Evolutionary conservation across 2,329 filamentous ascomycete genomes (phyloP).

Genomic region (Xylariaceae sp.): DNA sequence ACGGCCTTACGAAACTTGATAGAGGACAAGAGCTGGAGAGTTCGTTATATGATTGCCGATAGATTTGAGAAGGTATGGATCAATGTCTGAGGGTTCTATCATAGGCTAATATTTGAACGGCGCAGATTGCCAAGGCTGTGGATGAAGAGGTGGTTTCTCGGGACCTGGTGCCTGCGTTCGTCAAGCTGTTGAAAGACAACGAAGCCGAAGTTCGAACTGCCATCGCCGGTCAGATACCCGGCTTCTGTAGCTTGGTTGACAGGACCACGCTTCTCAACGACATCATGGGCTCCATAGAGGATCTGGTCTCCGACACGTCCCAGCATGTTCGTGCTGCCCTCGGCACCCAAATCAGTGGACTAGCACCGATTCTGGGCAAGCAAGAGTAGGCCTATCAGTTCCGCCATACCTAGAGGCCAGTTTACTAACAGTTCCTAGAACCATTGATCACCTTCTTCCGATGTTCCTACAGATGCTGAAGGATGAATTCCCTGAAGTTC

Average conservation of each 20-base stretch:
- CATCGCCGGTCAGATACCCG: constrained; percentile 95
- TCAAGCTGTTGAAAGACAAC: constrained; percentile 96
- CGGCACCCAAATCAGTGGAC: constrained; percentile 93
- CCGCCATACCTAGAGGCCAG: constrained; percentile 10
- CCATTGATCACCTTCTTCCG: constrained; percentile 91
- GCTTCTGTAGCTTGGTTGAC: constrained; percentile 91
- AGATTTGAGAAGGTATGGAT: constrained; percentile 85
- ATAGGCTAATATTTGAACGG: constrained; percentile 21
- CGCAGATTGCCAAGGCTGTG: constrained; percentile 93
- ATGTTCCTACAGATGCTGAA: constrained; percentile 99
- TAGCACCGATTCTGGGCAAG: constrained; percentile 96
- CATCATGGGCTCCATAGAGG: constrained; percentile 95
- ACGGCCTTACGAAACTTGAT: constrained; percentile 90
- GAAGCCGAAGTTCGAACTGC: constrained; percentile 97
- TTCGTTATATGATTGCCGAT: constrained; percentile 98
- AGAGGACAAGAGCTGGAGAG: constrained; percentile 99
- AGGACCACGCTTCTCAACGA: constrained; percentile 87
- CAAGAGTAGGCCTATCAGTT: constrained; percentile 70
- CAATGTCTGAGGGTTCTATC: not conserved
- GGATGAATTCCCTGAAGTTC: constrained; percentile 97
- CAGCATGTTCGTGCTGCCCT: constrained; percentile 96
- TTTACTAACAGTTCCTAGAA: constrained; percentile 55
- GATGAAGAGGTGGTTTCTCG: constrained; percentile 94
- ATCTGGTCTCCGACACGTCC: constrained; percentile 91
- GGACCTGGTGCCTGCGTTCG: constrained; percentile 94